Conservation (phyloP, 257 asterid genomes). For the Cordia subcordata region DNA sequence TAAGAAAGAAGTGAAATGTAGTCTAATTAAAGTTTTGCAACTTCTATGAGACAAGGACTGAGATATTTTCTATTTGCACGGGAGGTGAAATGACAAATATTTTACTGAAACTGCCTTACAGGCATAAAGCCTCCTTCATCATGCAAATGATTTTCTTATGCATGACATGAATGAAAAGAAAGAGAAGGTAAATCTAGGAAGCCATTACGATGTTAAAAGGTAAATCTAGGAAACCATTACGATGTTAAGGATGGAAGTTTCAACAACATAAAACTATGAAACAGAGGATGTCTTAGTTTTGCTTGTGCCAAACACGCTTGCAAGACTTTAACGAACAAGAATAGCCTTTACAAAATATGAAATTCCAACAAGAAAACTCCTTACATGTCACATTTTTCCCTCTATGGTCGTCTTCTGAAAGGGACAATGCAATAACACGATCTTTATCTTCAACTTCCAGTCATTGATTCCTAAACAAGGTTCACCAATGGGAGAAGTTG, state of each 20-base stretch:
- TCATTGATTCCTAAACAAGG: constrained; percentile 43
- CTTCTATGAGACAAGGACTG: background rate
- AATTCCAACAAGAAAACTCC: constrained; percentile 12
- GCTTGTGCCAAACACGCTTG: background rate
- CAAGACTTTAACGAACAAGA: too few relatives aligned
- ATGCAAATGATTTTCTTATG: too few relatives aligned
- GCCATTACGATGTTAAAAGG: background rate
- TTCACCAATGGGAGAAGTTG: background rate
- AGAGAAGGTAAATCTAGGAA: too few relatives aligned
- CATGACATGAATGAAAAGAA: too few relatives aligned
- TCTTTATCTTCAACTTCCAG: constrained; percentile 71
- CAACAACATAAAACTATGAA: too few relatives aligned
- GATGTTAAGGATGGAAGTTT: too few relatives aligned
- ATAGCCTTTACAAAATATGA: background rate
- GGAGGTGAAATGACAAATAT: too few relatives aligned
- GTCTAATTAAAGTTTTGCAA: background rate
- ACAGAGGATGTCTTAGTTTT: background rate
- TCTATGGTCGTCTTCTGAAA: constrained; percentile 65
- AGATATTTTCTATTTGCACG: background rate
- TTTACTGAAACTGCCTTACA: too few relatives aligned
- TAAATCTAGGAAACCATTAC: too few relatives aligned
- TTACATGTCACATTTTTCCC: constrained; percentile 48
- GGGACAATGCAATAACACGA: constrained; percentile 80
- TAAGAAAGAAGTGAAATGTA: constrained; percentile 24
- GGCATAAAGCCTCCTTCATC: too few relatives aligned